Evolutionary conservation across 306 rosid genomes (phyloP).

Genomic region (Cucumis cinereus): DNA sequence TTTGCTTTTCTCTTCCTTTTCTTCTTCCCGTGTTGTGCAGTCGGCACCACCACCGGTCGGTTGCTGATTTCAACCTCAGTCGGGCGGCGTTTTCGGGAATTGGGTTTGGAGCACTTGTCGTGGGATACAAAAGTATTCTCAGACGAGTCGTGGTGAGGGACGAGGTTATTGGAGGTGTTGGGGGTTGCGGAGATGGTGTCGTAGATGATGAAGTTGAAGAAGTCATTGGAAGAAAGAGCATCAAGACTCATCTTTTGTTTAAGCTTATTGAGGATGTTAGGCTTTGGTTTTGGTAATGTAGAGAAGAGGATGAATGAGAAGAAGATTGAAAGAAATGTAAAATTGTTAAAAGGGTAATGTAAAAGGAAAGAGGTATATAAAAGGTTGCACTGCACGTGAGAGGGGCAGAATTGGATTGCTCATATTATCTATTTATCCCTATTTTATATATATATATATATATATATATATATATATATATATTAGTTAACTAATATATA

Average conservation of each 20-base stretch:
- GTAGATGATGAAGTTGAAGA: constrained; percentile 59
- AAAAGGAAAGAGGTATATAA: constrained; percentile 2
- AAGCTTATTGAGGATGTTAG: too few relatives aligned
- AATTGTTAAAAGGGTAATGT: neutral
- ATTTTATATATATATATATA: neutral
- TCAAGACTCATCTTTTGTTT: constrained; percentile 43
- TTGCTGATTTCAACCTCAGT: neutral
- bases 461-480: neutral
- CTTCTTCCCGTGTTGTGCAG: constrained; percentile 25
- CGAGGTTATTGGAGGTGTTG: neutral
- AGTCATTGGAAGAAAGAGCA: constrained; percentile 50
- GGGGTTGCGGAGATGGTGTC: constrained; percentile 73
- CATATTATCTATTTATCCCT: too few relatives aligned
- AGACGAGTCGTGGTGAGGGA: constrained; percentile 8
- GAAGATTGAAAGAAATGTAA: neutral
- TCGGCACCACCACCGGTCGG: neutral
- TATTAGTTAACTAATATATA: too few relatives aligned
- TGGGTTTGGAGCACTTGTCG: constrained; percentile 7
- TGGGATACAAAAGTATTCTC: neutral
- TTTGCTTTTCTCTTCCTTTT: constrained; percentile 69
- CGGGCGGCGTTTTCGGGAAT: neutral
- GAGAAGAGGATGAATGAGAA: neutral
- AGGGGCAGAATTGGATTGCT: neutral
- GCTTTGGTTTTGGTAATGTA: too few relatives aligned
- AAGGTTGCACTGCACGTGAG: constrained; percentile 8